Conservation (phyloP, 2,329 filamentous ascomycete species). For the Monosporascus sp. region DNA sequence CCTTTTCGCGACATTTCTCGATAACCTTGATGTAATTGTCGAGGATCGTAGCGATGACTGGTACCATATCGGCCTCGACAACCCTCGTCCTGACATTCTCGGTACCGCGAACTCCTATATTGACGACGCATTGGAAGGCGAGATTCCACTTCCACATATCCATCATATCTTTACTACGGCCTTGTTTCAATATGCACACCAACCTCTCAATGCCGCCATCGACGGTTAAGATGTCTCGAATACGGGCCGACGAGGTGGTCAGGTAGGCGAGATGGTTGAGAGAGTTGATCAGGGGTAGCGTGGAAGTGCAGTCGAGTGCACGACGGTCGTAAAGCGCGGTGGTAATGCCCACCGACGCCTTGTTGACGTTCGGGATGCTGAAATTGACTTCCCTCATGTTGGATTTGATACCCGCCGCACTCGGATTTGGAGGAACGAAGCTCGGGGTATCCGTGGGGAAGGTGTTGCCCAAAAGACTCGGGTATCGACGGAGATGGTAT, state of each 20-base stretch:
- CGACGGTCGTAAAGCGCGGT: constrained; percentile 96
- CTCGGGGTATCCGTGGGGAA: background rate
- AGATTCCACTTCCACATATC: constrained; percentile 99
- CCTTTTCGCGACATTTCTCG: constrained; percentile 83
- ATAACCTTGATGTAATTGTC: constrained; percentile 98
- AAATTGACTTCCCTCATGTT: constrained; percentile 99
- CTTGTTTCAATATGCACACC: constrained; percentile 96
- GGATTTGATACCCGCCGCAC: constrained; percentile 24
- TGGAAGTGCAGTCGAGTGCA: constrained; percentile 96
- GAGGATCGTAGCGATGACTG: constrained; percentile 94
- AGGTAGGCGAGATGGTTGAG: constrained; percentile 98
- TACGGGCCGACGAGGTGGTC: constrained; percentile 94
- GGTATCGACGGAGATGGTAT: background rate
- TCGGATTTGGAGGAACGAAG: background rate
- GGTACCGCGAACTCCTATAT: constrained; percentile 94
- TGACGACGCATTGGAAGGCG: constrained; percentile 97
- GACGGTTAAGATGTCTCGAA: constrained; percentile 95
- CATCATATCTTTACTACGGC: constrained; percentile 96
- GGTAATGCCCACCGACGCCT: constrained; percentile 97
- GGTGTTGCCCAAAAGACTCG: background rate
- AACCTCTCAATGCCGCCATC: constrained; percentile 96
- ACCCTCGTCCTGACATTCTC: constrained; percentile 91
- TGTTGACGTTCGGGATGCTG: constrained; percentile 98
- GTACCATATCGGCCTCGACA: constrained; percentile 98
- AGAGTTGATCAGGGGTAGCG: constrained; percentile 95